phyloP scores from a whole-genome alignment of 495 filamentous ascomycete species.

The Penicillium arizonense region DNA sequence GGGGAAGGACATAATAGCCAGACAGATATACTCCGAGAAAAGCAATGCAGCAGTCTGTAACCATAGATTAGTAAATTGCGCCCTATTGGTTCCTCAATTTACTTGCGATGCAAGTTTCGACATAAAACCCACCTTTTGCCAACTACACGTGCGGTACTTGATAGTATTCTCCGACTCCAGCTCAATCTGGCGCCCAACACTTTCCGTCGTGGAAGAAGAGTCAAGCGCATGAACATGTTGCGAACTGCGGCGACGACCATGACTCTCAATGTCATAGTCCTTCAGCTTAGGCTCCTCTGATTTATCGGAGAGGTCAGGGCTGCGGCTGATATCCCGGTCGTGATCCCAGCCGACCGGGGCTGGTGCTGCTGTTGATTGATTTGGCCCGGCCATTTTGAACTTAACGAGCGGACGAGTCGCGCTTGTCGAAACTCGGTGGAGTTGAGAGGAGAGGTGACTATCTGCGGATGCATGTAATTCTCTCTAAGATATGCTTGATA shows the following conservation, averaged over 20 bases:
- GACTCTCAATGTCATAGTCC: slow-evolving; percentile 33
- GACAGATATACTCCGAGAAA: slow-evolving; percentile 89
- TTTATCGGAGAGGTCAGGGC: slow-evolving; percentile 25
- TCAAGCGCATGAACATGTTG: slow-evolving; percentile 20
- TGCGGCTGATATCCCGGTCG: slow-evolving; percentile 17
- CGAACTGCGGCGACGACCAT: slow-evolving; percentile 20
- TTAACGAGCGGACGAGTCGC: slow-evolving; percentile 39
- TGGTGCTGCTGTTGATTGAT: slow-evolving; percentile 21
- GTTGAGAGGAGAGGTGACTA: slow-evolving; percentile 22
- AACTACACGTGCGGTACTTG: slow-evolving; percentile 86
- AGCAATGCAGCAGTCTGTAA: slow-evolving; percentile 75
- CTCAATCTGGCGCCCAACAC: slow-evolving; percentile 70
- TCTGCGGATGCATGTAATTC: slow-evolving; percentile 41
- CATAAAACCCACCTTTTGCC: slow-evolving; percentile 65
- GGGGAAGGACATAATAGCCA: slow-evolving; percentile 93
- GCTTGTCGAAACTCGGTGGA: slow-evolving; percentile 34
- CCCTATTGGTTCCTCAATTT: neutral
- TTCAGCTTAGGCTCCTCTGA: slow-evolving; percentile 30
- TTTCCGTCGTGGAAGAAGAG: slow-evolving; percentile 36
- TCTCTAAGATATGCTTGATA: neutral
- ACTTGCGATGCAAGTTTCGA: too few relatives aligned
- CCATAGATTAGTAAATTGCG: slow-evolving; percentile 3
- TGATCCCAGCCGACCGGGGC: slow-evolving; percentile 11
- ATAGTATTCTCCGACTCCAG: slow-evolving; percentile 75
- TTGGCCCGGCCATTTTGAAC: slow-evolving; percentile 38